Percentiles rank a stretch among this genome's conserved stretches.
These are phyloP conservation scores for Phytophthora agathidicida DNA, from an alignment of 352 stramenopile species.

Conservation along the genomic window DNA sequence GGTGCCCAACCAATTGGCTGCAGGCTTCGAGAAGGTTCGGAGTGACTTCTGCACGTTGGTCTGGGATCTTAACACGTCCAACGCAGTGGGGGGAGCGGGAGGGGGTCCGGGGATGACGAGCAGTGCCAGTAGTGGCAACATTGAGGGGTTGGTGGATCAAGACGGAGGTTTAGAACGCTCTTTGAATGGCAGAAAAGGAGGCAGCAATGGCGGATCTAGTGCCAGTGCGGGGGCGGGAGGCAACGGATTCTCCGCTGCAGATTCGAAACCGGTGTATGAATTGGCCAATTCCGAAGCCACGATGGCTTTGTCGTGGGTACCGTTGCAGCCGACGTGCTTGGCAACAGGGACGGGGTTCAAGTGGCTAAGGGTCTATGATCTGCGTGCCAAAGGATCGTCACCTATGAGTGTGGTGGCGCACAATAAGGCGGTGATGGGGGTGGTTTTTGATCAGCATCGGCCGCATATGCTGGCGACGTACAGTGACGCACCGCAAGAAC, in stretches of 20 bases:
- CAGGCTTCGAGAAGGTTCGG: slow-evolving; percentile 88
- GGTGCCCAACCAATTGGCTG: slow-evolving; percentile 75
- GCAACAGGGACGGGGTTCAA: slow-evolving; percentile 88
- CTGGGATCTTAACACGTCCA: slow-evolving; percentile 79
- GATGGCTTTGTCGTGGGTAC: slow-evolving; percentile 83
- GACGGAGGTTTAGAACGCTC: slow-evolving; percentile 28
- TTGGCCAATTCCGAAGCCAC: slow-evolving; percentile 86
- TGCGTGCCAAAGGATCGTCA: slow-evolving; percentile 59
- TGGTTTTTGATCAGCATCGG: slow-evolving; percentile 83
- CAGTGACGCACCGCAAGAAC: slow-evolving; percentile 80
- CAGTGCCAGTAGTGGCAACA: slow-evolving; percentile 27
- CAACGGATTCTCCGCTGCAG: slow-evolving; percentile 33
- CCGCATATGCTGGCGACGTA: slow-evolving; percentile 86
- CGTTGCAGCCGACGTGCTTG: slow-evolving; percentile 79
- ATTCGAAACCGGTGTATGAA: slow-evolving; percentile 76
- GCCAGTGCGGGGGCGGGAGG: slow-evolving; percentile 27
- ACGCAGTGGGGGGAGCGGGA: slow-evolving; percentile 1
- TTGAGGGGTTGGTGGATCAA: slow-evolving; percentile 40
- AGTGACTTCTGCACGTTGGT: slow-evolving; percentile 87
- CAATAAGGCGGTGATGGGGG: slow-evolving; percentile 83
- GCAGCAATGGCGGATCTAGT: slow-evolving; percentile 14
- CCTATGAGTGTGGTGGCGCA: slow-evolving; percentile 85
- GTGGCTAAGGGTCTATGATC: slow-evolving; percentile 87
- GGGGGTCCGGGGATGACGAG: slow-evolving; percentile 11
- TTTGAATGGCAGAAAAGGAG: slow-evolving; percentile 30